Conservation (phyloP, 164 flowering plant genomes). For the Annona cherimola region DNA sequence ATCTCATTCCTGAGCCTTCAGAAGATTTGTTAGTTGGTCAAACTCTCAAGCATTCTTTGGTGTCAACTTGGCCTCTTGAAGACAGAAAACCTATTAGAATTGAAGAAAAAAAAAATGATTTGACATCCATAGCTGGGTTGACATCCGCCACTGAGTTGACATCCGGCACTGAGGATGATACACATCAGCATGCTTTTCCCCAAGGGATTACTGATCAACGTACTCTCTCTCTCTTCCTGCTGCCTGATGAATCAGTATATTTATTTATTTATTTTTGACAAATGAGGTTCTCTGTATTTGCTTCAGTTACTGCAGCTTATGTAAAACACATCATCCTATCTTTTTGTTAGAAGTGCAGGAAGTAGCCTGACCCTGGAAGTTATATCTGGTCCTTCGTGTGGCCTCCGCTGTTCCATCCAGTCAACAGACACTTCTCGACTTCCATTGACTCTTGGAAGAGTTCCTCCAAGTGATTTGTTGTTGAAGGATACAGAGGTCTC, state of each 20-base stretch:
- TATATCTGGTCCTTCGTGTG: slow-evolving; percentile 77
- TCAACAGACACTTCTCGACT: slow-evolving; percentile 57
- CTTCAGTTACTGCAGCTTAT: slow-evolving; percentile 21
- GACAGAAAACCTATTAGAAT: slow-evolving; percentile 34
- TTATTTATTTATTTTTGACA: neutral
- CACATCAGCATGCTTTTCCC: slow-evolving; percentile 17
- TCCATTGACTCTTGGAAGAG: slow-evolving; percentile 89
- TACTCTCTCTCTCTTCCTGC: slow-evolving; percentile 30
- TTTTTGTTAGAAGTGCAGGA: slow-evolving; percentile 90
- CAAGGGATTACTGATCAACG: slow-evolving; percentile 39
- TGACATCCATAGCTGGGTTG: slow-evolving; percentile 7
- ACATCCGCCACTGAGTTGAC: no score
- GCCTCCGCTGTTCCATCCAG: slow-evolving; percentile 40
- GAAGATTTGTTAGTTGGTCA: slow-evolving; percentile 69
- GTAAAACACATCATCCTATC: slow-evolving; percentile 52
- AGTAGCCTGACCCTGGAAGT: slow-evolving; percentile 81
- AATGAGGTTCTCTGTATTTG: neutral
- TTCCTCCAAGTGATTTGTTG: slow-evolving; percentile 66
- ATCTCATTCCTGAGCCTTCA: slow-evolving; percentile 46
- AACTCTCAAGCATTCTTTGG: slow-evolving; percentile 53
- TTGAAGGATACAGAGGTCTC: slow-evolving; percentile 88
- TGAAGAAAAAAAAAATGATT: slow-evolving; percentile 26
- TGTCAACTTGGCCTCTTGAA: slow-evolving; percentile 28
- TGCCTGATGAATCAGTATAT: neutral
- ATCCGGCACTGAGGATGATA: slow-evolving; percentile 15